phyloP scores from a whole-genome alignment of 441 rosid genomes.

The Flueggea neowawraea region DNA sequence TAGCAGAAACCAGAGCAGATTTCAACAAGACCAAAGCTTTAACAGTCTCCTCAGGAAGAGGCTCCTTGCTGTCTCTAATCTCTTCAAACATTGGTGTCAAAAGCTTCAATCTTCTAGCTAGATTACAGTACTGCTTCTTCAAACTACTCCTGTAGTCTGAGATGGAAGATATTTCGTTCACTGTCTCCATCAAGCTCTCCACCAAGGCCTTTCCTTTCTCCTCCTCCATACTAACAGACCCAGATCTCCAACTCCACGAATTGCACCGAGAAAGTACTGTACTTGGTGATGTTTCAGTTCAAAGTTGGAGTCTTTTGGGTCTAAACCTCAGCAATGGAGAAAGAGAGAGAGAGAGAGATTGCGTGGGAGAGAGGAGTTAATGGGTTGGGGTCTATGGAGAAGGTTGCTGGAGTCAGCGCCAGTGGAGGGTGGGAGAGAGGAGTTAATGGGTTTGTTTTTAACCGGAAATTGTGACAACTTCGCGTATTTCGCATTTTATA shows the following conservation, averaged over 20 bases:
- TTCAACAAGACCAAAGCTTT: slow-evolving; percentile 46
- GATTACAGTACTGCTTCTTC: slow-evolving; percentile 70
- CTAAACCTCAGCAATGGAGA: too few species aligned
- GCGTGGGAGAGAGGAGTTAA: too few species aligned
- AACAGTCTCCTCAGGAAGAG: slow-evolving; percentile 40
- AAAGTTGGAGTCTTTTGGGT: too few species aligned
- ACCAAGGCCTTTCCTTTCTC: slow-evolving; percentile 32
- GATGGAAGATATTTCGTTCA: slow-evolving; percentile 60
- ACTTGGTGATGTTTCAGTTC: too few species aligned
- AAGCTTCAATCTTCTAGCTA: slow-evolving; percentile 70
- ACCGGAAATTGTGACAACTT: too few species aligned
- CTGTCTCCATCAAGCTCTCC: slow-evolving; percentile 53
- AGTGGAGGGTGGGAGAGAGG: too few species aligned
- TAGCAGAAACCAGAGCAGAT: slow-evolving; percentile 52
- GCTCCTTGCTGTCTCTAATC: slow-evolving; percentile 60
- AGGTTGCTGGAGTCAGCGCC: too few species aligned
- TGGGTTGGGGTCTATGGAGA: too few species aligned
- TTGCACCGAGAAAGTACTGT: not conserved
- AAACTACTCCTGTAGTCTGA: slow-evolving; percentile 48
- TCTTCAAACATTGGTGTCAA: slow-evolving; percentile 87
- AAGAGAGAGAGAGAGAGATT: too few species aligned
- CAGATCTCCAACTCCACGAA: slow-evolving; percentile 5
- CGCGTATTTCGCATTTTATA: too few species aligned
- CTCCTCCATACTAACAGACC: slow-evolving; percentile 27
- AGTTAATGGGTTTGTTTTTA: too few species aligned